phyloP scores from a whole-genome alignment of 495 filamentous ascomycete genomes.

The Penicillium desertorum region DNA sequence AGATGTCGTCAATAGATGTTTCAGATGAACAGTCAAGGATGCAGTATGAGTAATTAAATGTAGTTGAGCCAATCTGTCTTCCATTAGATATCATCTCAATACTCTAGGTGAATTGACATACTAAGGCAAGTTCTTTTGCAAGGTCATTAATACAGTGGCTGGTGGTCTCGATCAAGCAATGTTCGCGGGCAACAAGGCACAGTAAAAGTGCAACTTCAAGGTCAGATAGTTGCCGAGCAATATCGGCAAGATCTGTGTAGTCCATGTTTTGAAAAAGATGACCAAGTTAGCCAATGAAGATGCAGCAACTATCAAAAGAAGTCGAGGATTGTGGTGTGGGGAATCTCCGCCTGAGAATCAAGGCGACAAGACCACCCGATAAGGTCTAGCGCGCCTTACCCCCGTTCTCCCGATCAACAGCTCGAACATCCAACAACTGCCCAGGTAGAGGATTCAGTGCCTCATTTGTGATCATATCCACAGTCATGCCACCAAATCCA shows the following conservation, averaged over 20 bases:
- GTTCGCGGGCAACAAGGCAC: constrained; percentile 73
- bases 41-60: constrained; percentile 67
- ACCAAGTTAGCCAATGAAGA: constrained; percentile 5
- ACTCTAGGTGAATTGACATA: constrained; percentile 28
- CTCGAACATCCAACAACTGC: constrained; percentile 3
- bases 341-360: constrained; percentile 8
- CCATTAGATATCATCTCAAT: constrained; percentile 11
- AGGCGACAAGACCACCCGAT: constrained; percentile 14
- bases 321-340: constrained; percentile 3
- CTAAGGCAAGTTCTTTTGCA: constrained; percentile 69
- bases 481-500: constrained; percentile 55
- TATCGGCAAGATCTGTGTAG: constrained; percentile 55
- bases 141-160: constrained; percentile 59
- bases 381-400: constrained; percentile 21
- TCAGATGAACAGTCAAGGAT: constrained; percentile 68
- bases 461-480: constrained; percentile 14
- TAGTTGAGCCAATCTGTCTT: constrained; percentile 60
- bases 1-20: constrained; percentile 80
- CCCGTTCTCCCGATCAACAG: constrained; percentile 21
- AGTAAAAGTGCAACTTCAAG: constrained; percentile 84
- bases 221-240: constrained; percentile 75
- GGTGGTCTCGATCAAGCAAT: constrained; percentile 82
- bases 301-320: neutral
- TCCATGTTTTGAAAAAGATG: constrained; percentile 50
- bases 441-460: constrained; percentile 7